Evolutionary conservation across 2,329 filamentous ascomycete genomes (phyloP).

Genomic region (Pleurostoma richardsiae): DNA sequence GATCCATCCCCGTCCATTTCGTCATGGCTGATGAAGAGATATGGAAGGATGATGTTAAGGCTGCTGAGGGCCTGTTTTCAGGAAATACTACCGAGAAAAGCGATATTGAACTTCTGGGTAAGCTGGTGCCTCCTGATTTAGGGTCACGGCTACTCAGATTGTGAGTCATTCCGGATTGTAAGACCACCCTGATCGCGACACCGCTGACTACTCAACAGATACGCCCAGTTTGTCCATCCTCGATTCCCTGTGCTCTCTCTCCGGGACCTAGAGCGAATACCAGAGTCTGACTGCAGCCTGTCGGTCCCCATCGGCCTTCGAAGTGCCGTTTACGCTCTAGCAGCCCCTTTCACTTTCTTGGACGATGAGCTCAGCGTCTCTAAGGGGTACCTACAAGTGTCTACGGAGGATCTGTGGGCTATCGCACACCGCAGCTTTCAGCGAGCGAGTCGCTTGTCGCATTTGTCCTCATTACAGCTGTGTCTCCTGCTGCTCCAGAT

Average conservation of each 20-base stretch:
- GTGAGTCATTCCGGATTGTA: slow-evolving; percentile 1
- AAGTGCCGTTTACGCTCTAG: slow-evolving; percentile 16
- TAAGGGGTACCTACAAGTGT: slow-evolving; percentile 15
- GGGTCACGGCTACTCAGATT: slow-evolving; percentile 10
- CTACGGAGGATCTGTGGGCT: slow-evolving; percentile 18
- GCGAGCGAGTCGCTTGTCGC: slow-evolving; percentile 12
- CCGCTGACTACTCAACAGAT: slow-evolving; percentile 3
- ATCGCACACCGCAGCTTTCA: slow-evolving; percentile 14
- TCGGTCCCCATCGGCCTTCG: slow-evolving; percentile 11
- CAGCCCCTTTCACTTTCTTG: slow-evolving; percentile 16
- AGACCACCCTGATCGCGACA: not conserved
- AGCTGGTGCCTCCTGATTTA: slow-evolving; percentile 11
- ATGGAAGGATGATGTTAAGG: slow-evolving; percentile 12
- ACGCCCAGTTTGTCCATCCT: slow-evolving; percentile 12
- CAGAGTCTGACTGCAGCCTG: slow-evolving; percentile 1
- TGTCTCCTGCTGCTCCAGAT: slow-evolving; percentile 15
- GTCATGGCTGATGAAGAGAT: slow-evolving; percentile 14
- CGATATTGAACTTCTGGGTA: slow-evolving; percentile 10
- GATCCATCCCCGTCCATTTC: slow-evolving; percentile 13
- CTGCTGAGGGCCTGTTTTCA: slow-evolving; percentile 9
- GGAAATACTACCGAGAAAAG: slow-evolving; percentile 7
- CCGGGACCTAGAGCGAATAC: slow-evolving; percentile 7
- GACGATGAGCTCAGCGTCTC: slow-evolving; percentile 18
- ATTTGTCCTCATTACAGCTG: slow-evolving; percentile 14
- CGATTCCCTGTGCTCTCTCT: slow-evolving; percentile 13